phyloP scores from a whole-genome alignment of 176 grass and related monocot genomes.

The Avena insularis region DNA sequence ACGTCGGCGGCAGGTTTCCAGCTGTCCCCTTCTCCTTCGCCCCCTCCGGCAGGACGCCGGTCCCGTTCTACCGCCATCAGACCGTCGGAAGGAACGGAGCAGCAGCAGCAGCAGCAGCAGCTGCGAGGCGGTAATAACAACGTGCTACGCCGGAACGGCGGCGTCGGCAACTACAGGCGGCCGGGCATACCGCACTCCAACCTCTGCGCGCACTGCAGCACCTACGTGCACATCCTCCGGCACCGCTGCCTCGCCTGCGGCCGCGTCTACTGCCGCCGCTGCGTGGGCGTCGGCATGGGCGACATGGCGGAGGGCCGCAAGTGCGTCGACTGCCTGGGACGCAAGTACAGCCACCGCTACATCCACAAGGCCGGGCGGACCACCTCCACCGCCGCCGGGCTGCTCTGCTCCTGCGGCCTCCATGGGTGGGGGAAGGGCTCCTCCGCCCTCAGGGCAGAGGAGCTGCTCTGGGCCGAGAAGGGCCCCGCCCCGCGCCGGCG shows the following conservation, averaged over 20 bases:
- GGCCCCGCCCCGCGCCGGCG: constrained; percentile 51
- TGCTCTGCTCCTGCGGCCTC: constrained; percentile 15
- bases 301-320: constrained; percentile 78
- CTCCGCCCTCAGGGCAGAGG: constrained; percentile 51
- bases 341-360: constrained; percentile 69
- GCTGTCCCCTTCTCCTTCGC: background rate
- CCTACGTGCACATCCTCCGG: constrained; percentile 58
- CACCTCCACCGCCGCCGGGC: background rate
- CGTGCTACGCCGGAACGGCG: background rate
- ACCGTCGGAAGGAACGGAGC: background rate
- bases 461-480: constrained; percentile 75
- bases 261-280: constrained; percentile 64
- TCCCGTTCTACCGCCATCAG: background rate
- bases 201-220: constrained; percentile 58
- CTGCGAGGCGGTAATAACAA: background rate
- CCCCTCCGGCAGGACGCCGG: background rate
- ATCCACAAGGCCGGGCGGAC: constrained; percentile 57
- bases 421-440: constrained; percentile 16
- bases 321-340: constrained; percentile 67
- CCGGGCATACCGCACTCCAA: constrained; percentile 73
- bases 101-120: background rate
- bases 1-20: constrained; percentile 1
- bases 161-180: constrained; percentile 6
- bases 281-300: constrained; percentile 60
- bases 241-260: constrained; percentile 74